Evolutionary conservation across 768 basidiomycete genomes (phyloP), one percentile per base, ranked within the genome.

Genomic region (Lactarius hengduanensis): DNA sequence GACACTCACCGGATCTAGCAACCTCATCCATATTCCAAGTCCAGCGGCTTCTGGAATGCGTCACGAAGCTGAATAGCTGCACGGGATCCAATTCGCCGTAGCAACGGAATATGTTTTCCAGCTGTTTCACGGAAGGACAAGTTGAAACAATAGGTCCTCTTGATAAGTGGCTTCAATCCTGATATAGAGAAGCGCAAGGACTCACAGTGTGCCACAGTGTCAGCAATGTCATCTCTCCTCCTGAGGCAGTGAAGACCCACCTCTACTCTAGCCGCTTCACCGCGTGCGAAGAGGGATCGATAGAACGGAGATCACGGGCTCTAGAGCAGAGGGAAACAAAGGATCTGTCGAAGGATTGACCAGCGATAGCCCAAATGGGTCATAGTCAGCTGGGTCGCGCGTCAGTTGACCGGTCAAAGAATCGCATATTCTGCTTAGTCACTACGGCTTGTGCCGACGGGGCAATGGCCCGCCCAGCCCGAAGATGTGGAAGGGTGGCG

Each of bases 61-160:
- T 26, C 22, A 34, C 54, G 36, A 54, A 55, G 20, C 54, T 53
- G 50, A 62, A 62, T 40, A 62, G 36, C 22, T 16, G 34, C n/a
- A 16, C 47, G 60, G 60, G 16, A 41, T 18, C 36, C 16, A 38
- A 36, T 38, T 3, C n/a, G 26, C 20, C 11, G 36, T 30, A 62
- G 10, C 20, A 38, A 13, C 13, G 26, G 28, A 28, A 28, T 28
- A 28, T 22, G 34, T 40, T 36, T 11, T 53, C 34, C 15, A 53
- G 10, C 7, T 18, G 36, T 32, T 32, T 32, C 30, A 32, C 0
- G 30, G 15, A 6, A 62, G 30, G 11, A 54, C 3, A 8, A 53
- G 0, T 62, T 54, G 50, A 62, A 62, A 18, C 1, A 4, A 34
- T 30, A n/a, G 28, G 4, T 38, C 15, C 26, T 18, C 28, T 54